These are phyloP conservation scores for Aspergillus avenaceus DNA, from an alignment of 495 filamentous ascomycete species.

Conservation along the genomic window DNA sequence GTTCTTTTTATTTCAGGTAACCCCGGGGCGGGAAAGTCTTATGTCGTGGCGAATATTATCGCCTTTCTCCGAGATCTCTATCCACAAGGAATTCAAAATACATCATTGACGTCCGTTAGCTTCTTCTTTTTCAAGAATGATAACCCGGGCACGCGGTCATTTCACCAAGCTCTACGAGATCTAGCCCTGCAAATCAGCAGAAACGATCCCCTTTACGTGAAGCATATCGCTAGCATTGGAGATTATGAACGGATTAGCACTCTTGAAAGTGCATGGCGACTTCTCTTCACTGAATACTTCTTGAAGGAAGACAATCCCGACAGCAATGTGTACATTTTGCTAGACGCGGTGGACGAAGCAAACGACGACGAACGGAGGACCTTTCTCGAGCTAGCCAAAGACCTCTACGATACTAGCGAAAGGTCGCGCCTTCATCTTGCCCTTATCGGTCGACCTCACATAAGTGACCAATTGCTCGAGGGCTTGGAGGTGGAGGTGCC, in stretches of 20 bases:
- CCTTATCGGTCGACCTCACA: slow-evolving; percentile 26
- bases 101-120: slow-evolving; percentile 12
- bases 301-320: slow-evolving; percentile 7
- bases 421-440: slow-evolving; percentile 16
- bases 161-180: slow-evolving; percentile 24
- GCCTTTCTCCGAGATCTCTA: slow-evolving; percentile 14
- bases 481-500: slow-evolving; percentile 16
- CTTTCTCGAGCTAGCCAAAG: slow-evolving; percentile 17
- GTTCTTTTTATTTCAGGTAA: slow-evolving; percentile 29
- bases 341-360: slow-evolving; percentile 35
- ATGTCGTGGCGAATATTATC: slow-evolving; percentile 25
- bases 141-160: slow-evolving; percentile 22
- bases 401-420: slow-evolving; percentile 2
- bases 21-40: slow-evolving; percentile 33
- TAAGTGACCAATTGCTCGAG: slow-evolving; percentile 20
- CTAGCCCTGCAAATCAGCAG: slow-evolving; percentile 29
- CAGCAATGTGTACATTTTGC: slow-evolving; percentile 22
- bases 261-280: slow-evolving; percentile 26
- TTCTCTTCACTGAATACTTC: slow-evolving; percentile 26
- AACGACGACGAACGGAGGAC: slow-evolving; percentile 16
- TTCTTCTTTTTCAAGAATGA: slow-evolving; percentile 36
- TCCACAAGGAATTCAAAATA: background rate
- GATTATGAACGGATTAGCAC: slow-evolving; percentile 18
- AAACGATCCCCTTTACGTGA: slow-evolving; percentile 25
- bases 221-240: slow-evolving; percentile 14